Percentiles rank a stretch among this genome's conserved stretches.
phyloP scores from a whole-genome alignment of 73 alveolate genomes.

The Blepharisma japonicum region DNA sequence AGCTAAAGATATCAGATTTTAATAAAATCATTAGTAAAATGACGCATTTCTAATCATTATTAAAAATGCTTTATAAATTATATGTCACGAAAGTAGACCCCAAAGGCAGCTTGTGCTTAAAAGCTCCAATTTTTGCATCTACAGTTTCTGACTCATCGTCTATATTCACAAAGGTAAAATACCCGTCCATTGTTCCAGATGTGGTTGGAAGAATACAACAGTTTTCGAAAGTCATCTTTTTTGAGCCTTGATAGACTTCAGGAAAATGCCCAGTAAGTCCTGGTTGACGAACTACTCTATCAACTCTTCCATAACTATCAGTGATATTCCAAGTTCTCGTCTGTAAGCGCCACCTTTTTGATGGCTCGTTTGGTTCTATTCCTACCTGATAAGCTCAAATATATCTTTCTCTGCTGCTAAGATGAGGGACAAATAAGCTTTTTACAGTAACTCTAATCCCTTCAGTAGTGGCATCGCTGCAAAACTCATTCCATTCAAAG shows the following conservation, averaged over 20 bases:
- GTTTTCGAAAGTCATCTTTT: not conserved
- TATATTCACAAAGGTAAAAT: conserved; percentile 1
- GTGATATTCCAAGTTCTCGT: conserved; percentile 18
- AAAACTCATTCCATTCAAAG: not conserved
- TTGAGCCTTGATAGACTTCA: not conserved
- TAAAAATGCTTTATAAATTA: too few species aligned
- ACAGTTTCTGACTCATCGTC: not conserved
- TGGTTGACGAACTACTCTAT: not conserved
- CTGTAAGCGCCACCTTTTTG: not conserved
- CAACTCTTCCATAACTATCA: not conserved
- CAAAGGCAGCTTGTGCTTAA: not conserved
- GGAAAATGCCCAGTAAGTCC: conserved; percentile 18
- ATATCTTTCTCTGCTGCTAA: not conserved
- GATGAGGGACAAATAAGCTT: conserved; percentile 19
- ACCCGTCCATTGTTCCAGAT: conserved; percentile 20
- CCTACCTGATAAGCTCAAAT: not conserved
- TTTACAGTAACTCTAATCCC: conserved; percentile 13
- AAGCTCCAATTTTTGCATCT: not conserved
- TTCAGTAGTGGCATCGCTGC: not conserved
- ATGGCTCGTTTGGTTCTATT: not conserved
- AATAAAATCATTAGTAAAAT: too few species aligned
- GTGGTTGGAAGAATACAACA: not conserved
- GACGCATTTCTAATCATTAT: too few species aligned
- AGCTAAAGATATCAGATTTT: too few species aligned
- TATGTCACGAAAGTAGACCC: too few species aligned